Base-by-base conservation (phyloP, 768 basidiomycete genomes). In the Phylloporus arenicola region DNA sequence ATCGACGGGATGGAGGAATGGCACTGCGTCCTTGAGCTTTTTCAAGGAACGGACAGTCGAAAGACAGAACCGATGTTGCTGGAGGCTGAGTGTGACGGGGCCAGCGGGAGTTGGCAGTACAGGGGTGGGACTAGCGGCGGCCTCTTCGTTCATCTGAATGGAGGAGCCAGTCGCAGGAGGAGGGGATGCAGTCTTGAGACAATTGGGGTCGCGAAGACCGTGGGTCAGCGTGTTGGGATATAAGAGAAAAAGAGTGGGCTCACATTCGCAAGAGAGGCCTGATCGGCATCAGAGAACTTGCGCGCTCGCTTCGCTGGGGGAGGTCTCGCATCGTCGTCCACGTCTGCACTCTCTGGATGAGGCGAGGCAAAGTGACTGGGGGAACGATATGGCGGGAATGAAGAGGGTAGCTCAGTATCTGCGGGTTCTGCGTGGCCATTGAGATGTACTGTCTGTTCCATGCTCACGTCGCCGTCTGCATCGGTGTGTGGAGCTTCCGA, bases 1-100 rank as follows among this genome's bases (percentile, higher is more conserved):
- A 67, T 99, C 96, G 50, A 99, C 96, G 17, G 96, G 93, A 44
- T 75, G 76, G 46, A 86, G 69, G 72, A 99, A 99, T 1, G 92
- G 83, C 2, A 65, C 62, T 0, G 91, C 82, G 47, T 95, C 91
- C 65, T 90, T 91, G 64, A 82, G 65, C 73, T 90, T 93, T 76
- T 90, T 95, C 62, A 98, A 68, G 27, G 80, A 76, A 45, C 90
- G 85, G 37, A 98, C 65, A 3, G 88, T 84, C 5, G 84, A 85
- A 47, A 79, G 69, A 56, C 86, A 84, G 65, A 90, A 92, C 37
- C 88, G 86, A 67, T 81, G 83, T 65, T 98, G 96, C 9, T 77
- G 73, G 16, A 70, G 56, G 50, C 81, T 85, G 55, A 94, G 65
- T 1, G 77, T 81, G 7, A 75, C 47, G 7, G 45, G 25, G 17